Conservation (phyloP, 441 rosid species). For the Gossypium davidsonii region DNA sequence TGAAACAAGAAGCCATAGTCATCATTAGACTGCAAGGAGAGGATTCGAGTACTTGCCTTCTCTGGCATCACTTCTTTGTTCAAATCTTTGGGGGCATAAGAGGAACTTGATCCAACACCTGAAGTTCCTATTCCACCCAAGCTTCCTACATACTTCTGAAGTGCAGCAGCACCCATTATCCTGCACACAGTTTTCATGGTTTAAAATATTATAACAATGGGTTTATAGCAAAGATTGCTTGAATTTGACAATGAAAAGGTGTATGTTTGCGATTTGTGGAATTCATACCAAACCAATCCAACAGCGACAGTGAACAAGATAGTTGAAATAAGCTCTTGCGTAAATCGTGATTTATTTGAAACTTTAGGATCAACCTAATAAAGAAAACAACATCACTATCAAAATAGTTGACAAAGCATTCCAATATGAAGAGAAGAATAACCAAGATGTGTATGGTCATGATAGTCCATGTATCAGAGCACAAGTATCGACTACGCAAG, state of each 20-base stretch:
- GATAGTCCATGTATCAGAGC: background rate
- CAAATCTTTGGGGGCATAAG: constrained; percentile 80
- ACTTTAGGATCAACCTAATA: constrained; percentile 76
- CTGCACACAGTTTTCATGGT: constrained; percentile 31
- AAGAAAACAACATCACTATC: constrained; percentile 8
- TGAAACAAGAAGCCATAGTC: background rate
- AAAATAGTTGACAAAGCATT: background rate
- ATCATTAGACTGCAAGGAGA: constrained; percentile 1
- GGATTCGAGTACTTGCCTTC: constrained; percentile 43
- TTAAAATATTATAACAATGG: constrained; percentile 15
- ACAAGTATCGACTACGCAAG: background rate
- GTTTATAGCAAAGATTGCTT: background rate
- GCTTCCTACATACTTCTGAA: constrained; percentile 84
- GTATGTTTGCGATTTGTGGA: background rate
- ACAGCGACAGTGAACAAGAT: constrained; percentile 76
- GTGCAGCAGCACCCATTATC: constrained; percentile 90
- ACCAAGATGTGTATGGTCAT: background rate
- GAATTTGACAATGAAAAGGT: background rate
- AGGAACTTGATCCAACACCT: constrained; percentile 93
- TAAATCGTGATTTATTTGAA: constrained; percentile 71
- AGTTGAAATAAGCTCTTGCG: constrained; percentile 86
- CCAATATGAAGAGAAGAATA: background rate
- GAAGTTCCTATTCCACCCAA: constrained; percentile 95
- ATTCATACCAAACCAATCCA: constrained; percentile 73
- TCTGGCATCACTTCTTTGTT: constrained; percentile 91